Evolutionary conservation across 2,329 filamentous ascomycete genomes (phyloP).

Genomic region (Penicillium psychrosexuale): DNA sequence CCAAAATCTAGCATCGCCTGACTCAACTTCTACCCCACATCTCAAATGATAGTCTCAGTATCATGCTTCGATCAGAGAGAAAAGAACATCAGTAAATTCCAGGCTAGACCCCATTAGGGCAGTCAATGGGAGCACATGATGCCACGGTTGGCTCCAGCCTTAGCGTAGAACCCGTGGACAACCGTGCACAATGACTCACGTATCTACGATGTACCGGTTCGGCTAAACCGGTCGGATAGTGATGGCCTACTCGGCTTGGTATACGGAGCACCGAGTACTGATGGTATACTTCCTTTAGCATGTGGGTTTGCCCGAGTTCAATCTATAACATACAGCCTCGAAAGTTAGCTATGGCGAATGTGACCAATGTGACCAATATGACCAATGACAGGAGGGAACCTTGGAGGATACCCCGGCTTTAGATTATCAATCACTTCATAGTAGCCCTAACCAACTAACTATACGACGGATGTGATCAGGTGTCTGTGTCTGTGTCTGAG

Average conservation of each 20-base stretch:
- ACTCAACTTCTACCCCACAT: conserved; percentile 16
- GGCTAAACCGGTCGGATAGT: conserved; percentile 1
- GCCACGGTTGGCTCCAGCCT: conserved; percentile 2
- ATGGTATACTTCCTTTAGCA: not conserved
- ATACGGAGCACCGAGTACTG: not conserved
- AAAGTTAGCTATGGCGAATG: not conserved
- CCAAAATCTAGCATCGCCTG: conserved; percentile 11
- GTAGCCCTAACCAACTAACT: too few relatives aligned
- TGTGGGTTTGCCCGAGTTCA: not conserved
- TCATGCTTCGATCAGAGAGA: conserved; percentile 15
- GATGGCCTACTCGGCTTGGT: not conserved
- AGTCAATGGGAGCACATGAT: conserved; percentile 14
- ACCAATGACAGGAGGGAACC: not conserved
- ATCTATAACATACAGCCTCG: not conserved
- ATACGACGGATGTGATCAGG: conserved; percentile 9
- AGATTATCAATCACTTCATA: conserved; percentile 7
- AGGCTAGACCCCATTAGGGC: conserved; percentile 8
- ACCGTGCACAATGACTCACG: conserved; percentile 22
- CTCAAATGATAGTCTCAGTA: conserved; percentile 5
- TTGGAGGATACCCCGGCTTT: conserved; percentile 13
- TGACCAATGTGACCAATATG: not conserved
- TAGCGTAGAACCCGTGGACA: not conserved
- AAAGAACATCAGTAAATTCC: conserved; percentile 5
- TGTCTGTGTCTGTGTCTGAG: conserved; percentile 2
- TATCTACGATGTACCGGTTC: conserved; percentile 11